Base-by-base conservation (phyloP, 768 basidiomycete genomes). In the Pleurotus eryngii region DNA sequence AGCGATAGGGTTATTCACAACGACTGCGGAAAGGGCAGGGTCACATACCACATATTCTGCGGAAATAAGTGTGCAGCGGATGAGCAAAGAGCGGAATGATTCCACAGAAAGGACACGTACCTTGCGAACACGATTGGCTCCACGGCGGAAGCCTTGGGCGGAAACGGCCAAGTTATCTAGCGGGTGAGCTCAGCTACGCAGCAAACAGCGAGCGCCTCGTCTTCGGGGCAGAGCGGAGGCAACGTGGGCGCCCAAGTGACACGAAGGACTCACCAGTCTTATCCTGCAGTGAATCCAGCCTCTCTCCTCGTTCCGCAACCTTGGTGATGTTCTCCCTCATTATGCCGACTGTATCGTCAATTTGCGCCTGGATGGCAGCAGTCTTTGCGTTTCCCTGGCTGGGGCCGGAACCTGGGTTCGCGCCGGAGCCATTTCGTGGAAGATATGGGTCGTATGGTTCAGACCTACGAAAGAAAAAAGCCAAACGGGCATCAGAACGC, bases 401-500 rank as follows among this genome's bases (percentile, higher is more conserved):
- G 68, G 77, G 68, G 35, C 75, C 75, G 42, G 80, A 73, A 4
- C 51, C 51, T 35, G 82, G 72, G 46, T 78, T 80, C 11, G 87
- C 77, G 49, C 85, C 81, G 57, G 83, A 76, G 72, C 90, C 89
- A 71, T 83, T 85, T 65, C 91, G 88, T 62, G 95, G 95, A 60
- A 98, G 82, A 76, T 99, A 98, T 63, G 96, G 96, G 83, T 98
- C 96, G 76, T 98, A 98, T 69, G 94, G 95, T 77, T 96, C 92
- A 70, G 94, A 93, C 94, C 94, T 96, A 35, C 12, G 35, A 56
- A 35, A 46, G 27, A n/a, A 2, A 46, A 56, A 47, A 35, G 38
- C 51, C 51, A 54, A 54, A 54, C 27, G 55, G 55, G 30, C 42
- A 35, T 59, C 37, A 30, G 47, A 11, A 48, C 49, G 27, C 35